phyloP scores from a whole-genome alignment of 2,329 filamentous ascomycete species.

The Colletotrichum orchidophilum region DNA sequence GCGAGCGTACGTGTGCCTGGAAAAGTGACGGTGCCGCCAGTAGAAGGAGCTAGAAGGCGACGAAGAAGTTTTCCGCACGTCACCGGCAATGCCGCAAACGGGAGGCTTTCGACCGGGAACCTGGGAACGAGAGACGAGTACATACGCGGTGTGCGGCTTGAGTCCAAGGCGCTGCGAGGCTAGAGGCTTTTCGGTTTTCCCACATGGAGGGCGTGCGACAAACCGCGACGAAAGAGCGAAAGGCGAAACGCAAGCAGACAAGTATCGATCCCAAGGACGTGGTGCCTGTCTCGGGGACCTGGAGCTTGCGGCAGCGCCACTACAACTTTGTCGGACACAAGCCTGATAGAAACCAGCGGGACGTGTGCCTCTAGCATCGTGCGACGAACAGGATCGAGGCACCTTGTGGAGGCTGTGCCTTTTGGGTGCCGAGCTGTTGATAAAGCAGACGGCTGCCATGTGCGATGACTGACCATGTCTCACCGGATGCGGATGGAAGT shows the following conservation, averaged over 20 bases:
- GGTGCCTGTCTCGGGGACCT: constrained; percentile 18
- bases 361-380: neutral
- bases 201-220: constrained; percentile 30
- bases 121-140: neutral
- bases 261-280: neutral
- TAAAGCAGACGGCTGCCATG: constrained; percentile 30
- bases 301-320: constrained; percentile 18
- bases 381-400: constrained; percentile 14
- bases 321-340: neutral
- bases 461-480: constrained; percentile 21
- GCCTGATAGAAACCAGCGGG: neutral
- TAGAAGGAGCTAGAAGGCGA: constrained; percentile 29
- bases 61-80: constrained; percentile 31
- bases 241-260: neutral
- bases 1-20: neutral
- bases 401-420: constrained; percentile 32
- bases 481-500: constrained; percentile 23
- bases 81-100: constrained; percentile 32
- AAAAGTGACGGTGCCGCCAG: neutral
- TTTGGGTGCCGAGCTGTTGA: constrained; percentile 14
- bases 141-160: neutral
- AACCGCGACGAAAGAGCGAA: neutral
- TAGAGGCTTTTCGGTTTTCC: neutral
- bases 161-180: constrained; percentile 7
- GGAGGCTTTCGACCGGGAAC: constrained; percentile 11